Conservation (phyloP, 805 yeast genomes). For the Saturnispora silvae region DNA sequence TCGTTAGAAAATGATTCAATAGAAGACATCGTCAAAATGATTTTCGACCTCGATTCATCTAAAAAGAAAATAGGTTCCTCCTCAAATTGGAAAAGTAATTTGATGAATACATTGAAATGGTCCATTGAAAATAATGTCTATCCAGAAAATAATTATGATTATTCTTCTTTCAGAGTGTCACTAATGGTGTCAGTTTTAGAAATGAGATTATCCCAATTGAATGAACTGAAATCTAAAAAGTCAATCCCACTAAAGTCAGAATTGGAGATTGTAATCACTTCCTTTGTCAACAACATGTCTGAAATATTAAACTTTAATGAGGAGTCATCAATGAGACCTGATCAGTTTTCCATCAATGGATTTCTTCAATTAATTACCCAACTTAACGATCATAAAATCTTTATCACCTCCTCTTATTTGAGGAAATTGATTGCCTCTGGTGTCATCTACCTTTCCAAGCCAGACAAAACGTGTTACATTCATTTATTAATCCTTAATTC, state of each 20-base stretch:
- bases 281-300: conserved; percentile 24
- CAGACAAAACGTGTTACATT: conserved; percentile 37
- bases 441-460: conserved; percentile 50
- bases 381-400: conserved; percentile 35
- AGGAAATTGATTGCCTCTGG: conserved; percentile 82
- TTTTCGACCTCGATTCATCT: conserved; percentile 18
- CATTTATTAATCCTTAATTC: conserved; percentile 51
- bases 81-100: conserved; percentile 20
- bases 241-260: conserved; percentile 21
- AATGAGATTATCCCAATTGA: conserved; percentile 15
- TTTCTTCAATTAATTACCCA: conserved; percentile 42
- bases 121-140: conserved; percentile 16
- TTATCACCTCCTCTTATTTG: conserved; percentile 56
- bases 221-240: conserved; percentile 17
- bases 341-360: conserved; percentile 18
- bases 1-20: conserved; percentile 14
- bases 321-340: conserved; percentile 6
- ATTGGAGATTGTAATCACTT: conserved; percentile 24
- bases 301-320: conserved; percentile 20
- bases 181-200: conserved; percentile 21
- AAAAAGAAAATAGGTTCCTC: conserved; percentile 1
- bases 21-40: conserved; percentile 14
- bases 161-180: conserved; percentile 14
- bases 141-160: conserved; percentile 12
- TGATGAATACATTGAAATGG: conserved; percentile 23